Percentiles rank a stretch among this genome's conserved stretches.
phyloP scores from a whole-genome alignment of 768 basidiomycete species.

The Panus rudis region DNA sequence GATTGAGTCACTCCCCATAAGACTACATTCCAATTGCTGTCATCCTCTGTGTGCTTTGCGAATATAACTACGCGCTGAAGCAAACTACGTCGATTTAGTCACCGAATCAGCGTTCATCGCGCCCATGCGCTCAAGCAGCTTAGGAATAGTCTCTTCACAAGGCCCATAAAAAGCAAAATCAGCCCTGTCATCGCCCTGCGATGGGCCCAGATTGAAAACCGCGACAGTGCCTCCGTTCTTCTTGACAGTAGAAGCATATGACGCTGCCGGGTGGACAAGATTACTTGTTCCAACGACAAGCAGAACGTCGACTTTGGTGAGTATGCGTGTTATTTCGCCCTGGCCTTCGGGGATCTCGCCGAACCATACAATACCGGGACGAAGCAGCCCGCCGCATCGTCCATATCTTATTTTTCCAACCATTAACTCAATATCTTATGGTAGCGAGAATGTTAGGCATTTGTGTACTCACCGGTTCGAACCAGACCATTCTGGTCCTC shows the following conservation, averaged over 20 bases:
- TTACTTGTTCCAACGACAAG: slow-evolving; percentile 33
- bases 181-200: slow-evolving; percentile 29
- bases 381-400: slow-evolving; percentile 23
- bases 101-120: too few relatives aligned
- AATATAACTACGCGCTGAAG: too few relatives aligned
- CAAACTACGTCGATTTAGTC: too few relatives aligned
- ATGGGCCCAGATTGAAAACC: slow-evolving; percentile 27
- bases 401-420: too few relatives aligned
- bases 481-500: neutral
- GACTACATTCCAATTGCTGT: neutral
- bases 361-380: slow-evolving; percentile 35
- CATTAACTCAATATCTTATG: too few relatives aligned
- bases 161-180: slow-evolving; percentile 45
- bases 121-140: too few relatives aligned
- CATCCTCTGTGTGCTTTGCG: neutral
- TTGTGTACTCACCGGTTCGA: too few relatives aligned
- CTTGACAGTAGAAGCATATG: slow-evolving; percentile 17
- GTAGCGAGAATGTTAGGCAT: too few relatives aligned
- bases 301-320: slow-evolving; percentile 25
- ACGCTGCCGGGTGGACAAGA: slow-evolving; percentile 30
- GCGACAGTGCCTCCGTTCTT: slow-evolving; percentile 28
- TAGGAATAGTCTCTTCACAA: slow-evolving; percentile 40
- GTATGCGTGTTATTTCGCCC: slow-evolving; percentile 19
- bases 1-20: too few relatives aligned
- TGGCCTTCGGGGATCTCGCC: slow-evolving; percentile 26